Conservation (phyloP, 192 early-diverging fungal genomes). For the Funneliformis mosseae region DNA sequence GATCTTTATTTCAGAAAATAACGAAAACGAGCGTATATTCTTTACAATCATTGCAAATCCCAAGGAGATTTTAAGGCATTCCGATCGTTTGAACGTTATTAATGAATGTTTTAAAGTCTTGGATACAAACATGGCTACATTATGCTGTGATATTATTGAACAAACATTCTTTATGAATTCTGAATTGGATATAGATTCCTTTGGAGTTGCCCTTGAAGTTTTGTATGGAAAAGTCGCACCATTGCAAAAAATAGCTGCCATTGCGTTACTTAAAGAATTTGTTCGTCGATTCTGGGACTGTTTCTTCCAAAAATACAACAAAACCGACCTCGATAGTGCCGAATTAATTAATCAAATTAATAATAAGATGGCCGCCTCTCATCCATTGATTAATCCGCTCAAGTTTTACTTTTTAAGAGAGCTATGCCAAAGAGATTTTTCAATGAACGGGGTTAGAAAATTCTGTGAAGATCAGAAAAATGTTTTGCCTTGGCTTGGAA, state of each 20-base stretch:
- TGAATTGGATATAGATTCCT: not conserved
- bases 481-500: conserved; percentile 23
- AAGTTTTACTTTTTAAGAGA: conserved; percentile 33
- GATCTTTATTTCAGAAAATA: not conserved
- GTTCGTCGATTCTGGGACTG: conserved; percentile 19
- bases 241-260: conserved; percentile 21
- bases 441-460: conserved; percentile 16
- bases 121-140: conserved; percentile 16
- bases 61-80: not conserved
- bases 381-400: conserved; percentile 23
- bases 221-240: not conserved
- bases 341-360: conserved; percentile 23
- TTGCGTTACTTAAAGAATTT: conserved; percentile 34
- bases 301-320: not conserved
- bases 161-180: conserved; percentile 13
- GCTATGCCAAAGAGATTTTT: not conserved
- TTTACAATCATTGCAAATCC: not conserved
- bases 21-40: not conserved
- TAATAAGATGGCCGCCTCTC: not conserved
- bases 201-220: not conserved
- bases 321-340: not conserved
- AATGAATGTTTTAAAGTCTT: not conserved
- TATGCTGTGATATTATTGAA: conserved; percentile 33
- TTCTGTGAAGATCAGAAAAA: conserved; percentile 14
- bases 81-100: conserved; percentile 14